Percentiles rank a stretch among this genome's conserved stretches.
Conservation (phyloP, 2,329 filamentous ascomycete genomes). For the Trichophyton equinum region DNA sequence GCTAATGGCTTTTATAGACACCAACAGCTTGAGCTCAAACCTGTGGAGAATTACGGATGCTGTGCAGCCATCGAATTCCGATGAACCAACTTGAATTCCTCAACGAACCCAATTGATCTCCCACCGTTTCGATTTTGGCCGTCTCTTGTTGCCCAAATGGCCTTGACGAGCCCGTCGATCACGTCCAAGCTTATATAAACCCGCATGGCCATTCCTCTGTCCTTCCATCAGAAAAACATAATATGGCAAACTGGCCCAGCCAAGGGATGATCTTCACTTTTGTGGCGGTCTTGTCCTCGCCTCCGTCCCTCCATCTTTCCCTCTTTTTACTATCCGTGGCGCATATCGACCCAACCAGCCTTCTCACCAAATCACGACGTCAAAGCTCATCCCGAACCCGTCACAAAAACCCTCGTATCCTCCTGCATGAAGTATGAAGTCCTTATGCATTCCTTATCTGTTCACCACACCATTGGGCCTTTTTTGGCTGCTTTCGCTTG, state of each 20-base stretch:
- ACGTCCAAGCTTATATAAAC: not conserved
- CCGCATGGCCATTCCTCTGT: not conserved
- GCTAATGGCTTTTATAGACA: conserved; percentile 44
- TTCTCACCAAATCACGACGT: not conserved
- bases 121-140: not conserved
- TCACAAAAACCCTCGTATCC: not conserved
- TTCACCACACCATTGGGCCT: not conserved
- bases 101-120: not conserved
- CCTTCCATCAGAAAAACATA: not conserved
- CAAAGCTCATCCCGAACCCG: not conserved
- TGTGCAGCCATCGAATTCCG: conserved; percentile 80
- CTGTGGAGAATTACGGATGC: conserved; percentile 73
- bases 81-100: conserved; percentile 29
- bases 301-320: not conserved
- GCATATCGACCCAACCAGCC: not conserved
- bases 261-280: not conserved
- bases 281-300: not conserved
- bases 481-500: not conserved
- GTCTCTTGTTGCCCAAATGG: not conserved
- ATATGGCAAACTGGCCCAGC: not conserved
- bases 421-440: not conserved
- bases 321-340: not conserved
- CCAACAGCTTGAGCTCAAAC: conserved; percentile 82
- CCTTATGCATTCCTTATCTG: not conserved
- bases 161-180: not conserved